Base-by-base conservation (phyloP, 2,329 filamentous ascomycete genomes). In the Trichoderma lentiforme region DNA sequence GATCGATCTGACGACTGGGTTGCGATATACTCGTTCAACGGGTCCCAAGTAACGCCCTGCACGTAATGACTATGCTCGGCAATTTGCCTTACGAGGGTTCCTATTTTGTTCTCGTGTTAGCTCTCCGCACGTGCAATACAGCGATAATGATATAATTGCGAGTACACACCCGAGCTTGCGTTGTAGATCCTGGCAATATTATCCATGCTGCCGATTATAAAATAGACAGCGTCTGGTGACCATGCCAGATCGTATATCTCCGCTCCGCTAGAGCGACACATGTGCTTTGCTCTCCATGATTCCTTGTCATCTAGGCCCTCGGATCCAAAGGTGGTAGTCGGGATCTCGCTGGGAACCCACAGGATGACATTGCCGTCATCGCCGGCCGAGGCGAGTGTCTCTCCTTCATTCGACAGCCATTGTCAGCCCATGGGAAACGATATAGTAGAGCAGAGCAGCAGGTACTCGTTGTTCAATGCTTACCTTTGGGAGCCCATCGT, bases 171-270 rank as follows among this genome's bases (percentile, higher is more conserved):
- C 77, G 93, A 96, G 75, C 93, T 92, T 71, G 95, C 93, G 82
- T 97, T 98, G 86, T 98, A 98, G 77, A 99, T 98, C 73, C 95
- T 90, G 72, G 96, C 95, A 80, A 98, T 92, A 81, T 99, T 99
- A 84, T 99, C 96, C 95, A 99, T 98, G 83, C 96, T 98, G 51
- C 96, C 96, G 28, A 97, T 98, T 77, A 99, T 98, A 84, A 99
- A 97, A 84, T 97, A 96, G 51, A 91, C 86, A 51, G 93, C 94
- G 81, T 99, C 96, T n/a, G 97, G 97, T 63, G 96, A 98, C 97
- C 96, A 99, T 65, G 96, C 96, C 71, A 99, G 85, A 82, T 99
- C 96, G 83, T 99, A 99, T 76, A 99, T 98, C 81, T 99, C 96
- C 12, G 95, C 94, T 43, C 95, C 95, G 74, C 93, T 93, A 60